Evolutionary conservation across 2,329 filamentous ascomycete genomes (phyloP), one percentile per base, ranked within the genome.

Genomic region (Sarocladium strictum): DNA sequence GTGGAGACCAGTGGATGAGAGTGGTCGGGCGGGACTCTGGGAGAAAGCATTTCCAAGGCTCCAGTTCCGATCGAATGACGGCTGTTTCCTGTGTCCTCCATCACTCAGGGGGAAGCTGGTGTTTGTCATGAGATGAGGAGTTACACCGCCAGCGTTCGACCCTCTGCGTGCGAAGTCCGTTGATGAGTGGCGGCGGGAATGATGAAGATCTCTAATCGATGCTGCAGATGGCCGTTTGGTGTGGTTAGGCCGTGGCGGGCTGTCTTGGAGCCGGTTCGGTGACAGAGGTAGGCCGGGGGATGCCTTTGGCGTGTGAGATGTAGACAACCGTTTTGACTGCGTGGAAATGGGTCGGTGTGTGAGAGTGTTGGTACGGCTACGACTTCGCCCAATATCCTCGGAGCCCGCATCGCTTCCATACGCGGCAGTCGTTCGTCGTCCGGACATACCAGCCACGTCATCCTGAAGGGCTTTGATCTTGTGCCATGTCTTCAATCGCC

Each of bases 401-500:
- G 79, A 80, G 21, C 78, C 81, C 40, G 74, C 73, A 38, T 86
- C 83, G 63, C 80, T 84, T 47, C 76, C 80, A 64, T 81, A 82
- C 2, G 74, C 77, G 55, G 76, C 75, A 1, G 80, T 84, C 47
- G 76, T 80, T 53, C 80, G 74, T 56, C 78, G 74, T 11, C 73
- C 75, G 24, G 69, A 59, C 15, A 65, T 55, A 7, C 67, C 70
- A 43, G 61, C 61, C 40, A 94, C 85, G 68, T 97, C 90, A 64
- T 96, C 89, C 67, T 97, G 93, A 59, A 97, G 79, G 3, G 84
- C 77, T 70, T 96, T 96, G 69, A 97, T 92, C 71, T 94, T 96
- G 70, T 97, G 90, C 93, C 93, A 97, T 2, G 92, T 96, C 69
- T 95, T 95, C 58, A 97, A 73, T 58, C 93, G 82, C 55, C 90